Evolutionary conservation across 192 early-diverging fungal species (phyloP).

Genomic region (Dissophora globulifera): DNA sequence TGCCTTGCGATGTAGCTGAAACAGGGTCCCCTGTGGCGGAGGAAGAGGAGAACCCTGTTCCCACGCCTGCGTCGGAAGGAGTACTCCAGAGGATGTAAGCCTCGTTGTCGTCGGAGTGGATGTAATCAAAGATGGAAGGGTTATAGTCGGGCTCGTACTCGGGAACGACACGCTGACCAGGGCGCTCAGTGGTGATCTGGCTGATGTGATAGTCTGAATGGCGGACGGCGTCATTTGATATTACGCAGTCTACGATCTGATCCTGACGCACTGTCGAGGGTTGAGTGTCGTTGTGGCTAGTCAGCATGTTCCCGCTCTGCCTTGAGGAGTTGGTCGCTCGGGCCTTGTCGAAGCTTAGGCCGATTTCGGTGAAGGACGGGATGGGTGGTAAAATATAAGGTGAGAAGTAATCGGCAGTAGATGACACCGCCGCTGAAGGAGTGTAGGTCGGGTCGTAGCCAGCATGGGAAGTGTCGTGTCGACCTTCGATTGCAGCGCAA

Average conservation of each 20-base stretch:
- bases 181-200: too few relatives aligned
- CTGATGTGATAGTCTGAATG: too few relatives aligned
- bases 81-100: conserved; percentile 42
- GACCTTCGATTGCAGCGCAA: too few relatives aligned
- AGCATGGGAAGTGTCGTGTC: background rate
- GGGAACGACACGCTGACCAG: too few relatives aligned
- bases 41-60: background rate
- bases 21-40: background rate
- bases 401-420: conserved; percentile 20
- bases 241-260: background rate
- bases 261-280: background rate
- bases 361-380: conserved; percentile 41
- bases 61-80: background rate
- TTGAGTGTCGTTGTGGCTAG: background rate
- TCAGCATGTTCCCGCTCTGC: background rate
- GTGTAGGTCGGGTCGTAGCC: conserved; percentile 5
- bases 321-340: conserved; percentile 4
- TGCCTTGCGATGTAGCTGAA: background rate
- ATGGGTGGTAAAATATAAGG: conserved; percentile 38
- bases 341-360: conserved; percentile 24
- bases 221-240: too few relatives aligned
- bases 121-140: conserved; percentile 32
- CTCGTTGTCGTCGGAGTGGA: conserved; percentile 36
- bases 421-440: conserved; percentile 10
- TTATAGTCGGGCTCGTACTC: conserved; percentile 9